Base-by-base conservation (phyloP, 208 protist species). In the Histomonas meleagridis region DNA sequence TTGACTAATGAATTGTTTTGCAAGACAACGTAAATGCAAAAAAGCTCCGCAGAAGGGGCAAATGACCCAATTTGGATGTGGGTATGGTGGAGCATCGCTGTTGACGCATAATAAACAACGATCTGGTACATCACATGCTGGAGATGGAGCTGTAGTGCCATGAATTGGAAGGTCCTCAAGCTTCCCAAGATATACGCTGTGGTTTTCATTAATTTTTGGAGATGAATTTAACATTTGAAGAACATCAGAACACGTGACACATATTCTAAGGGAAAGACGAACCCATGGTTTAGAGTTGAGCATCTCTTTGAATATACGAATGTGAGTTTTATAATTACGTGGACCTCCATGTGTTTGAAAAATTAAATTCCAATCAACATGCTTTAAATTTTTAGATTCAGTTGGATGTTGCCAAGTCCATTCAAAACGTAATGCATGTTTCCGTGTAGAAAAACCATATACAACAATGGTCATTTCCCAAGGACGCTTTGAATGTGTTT, bases 321-420 rank as follows among this genome's bases (percentile, higher is more conserved):
- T 51, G 55, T 86, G 43, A 18, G 76, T 46, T n/a, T 86, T 86
- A 16, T 86, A 86, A 38, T 86, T 86, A 38, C n/a, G 23, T 38
- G 76, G 76, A 38, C 76, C 76, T 1, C 76, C 76, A 38, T 32
- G 18, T 55, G 9, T 32, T 43, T 86, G 38, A 28, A 38, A 86
- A 55, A 86, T 32, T 86, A 32, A 12, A 12, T 86, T 14, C 40
- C 43, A 86, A 86, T 86, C 26, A 55, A 86, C 55, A 55, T 91
- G 28, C 48, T 92, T 92, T 38, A 92, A 81, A 49, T 12, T 55
- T 51, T 51, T 92, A 38, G 90, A 14, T 57, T 76, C 46, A 32
- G 55, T 92, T 81, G 96, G 96, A 93, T 97, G 93, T 93, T 97
- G 96, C 96, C 96, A 97, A 92, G 94, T 94, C 96, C 97, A 98